Conservation (phyloP, 2,329 filamentous ascomycete genomes). For the Verticillium longisporum region DNA sequence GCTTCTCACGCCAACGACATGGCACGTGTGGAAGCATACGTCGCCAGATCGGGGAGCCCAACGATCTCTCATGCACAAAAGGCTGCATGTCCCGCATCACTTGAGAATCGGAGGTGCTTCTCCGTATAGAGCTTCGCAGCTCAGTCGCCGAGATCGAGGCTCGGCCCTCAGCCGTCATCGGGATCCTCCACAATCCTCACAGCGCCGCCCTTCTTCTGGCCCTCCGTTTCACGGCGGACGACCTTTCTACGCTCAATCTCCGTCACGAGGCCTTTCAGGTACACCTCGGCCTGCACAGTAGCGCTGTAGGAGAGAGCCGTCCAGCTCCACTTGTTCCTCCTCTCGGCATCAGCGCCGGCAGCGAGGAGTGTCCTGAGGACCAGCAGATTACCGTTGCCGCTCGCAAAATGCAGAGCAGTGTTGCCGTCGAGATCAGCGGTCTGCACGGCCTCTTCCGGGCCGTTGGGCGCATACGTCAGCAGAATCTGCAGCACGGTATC, state of each 20-base stretch:
- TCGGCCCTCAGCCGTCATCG: slow-evolving; percentile 22
- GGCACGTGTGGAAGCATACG: too few species aligned
- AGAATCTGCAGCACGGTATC: slow-evolving; percentile 60
- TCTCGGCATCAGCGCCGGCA: slow-evolving; percentile 68
- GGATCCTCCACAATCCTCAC: slow-evolving; percentile 37
- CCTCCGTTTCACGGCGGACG: slow-evolving; percentile 27
- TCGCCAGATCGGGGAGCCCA: too few species aligned
- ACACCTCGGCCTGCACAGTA: slow-evolving; percentile 77
- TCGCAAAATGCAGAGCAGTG: slow-evolving; percentile 81
- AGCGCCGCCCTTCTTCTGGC: slow-evolving; percentile 31
- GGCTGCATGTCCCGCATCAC: too few species aligned
- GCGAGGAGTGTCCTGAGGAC: slow-evolving; percentile 70
- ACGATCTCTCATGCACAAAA: too few species aligned
- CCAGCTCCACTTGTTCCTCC: slow-evolving; percentile 72
- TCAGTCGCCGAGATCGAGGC: too few species aligned
- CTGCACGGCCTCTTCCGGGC: slow-evolving; percentile 44
- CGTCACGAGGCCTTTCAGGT: slow-evolving; percentile 68
- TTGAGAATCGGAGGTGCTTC: too few species aligned
- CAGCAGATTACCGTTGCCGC: slow-evolving; percentile 71
- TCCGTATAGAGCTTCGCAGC: too few species aligned
- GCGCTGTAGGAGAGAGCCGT: slow-evolving; percentile 77
- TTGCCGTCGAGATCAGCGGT: slow-evolving; percentile 68
- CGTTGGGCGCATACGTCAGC: slow-evolving; percentile 52
- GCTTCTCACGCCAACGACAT: too few species aligned
- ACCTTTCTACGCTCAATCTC: slow-evolving; percentile 60